Evolutionary conservation across 1,139 yeast genomes (phyloP).

Genomic region (Debaryomyces udenii): DNA sequence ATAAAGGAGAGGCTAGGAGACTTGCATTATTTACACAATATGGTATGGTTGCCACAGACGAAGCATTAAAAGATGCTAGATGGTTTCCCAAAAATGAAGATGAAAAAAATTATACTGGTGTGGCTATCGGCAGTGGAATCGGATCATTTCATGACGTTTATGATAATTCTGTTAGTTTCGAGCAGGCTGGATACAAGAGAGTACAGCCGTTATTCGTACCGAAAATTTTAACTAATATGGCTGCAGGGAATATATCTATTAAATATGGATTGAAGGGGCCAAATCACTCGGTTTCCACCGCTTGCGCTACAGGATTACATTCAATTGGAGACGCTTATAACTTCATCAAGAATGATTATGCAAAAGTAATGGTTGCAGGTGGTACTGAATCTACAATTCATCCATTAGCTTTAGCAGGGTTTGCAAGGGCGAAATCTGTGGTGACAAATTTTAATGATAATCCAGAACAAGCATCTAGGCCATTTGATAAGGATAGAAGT

Average conservation of each 20-base stretch:
- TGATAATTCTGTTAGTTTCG: slow-evolving; percentile 57
- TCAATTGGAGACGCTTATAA: slow-evolving; percentile 92
- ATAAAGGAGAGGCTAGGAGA: slow-evolving; percentile 54
- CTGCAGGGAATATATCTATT: slow-evolving; percentile 89
- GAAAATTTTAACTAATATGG: slow-evolving; percentile 84
- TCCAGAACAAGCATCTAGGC: slow-evolving; percentile 76
- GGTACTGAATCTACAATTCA: slow-evolving; percentile 88
- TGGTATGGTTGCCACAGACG: slow-evolving; percentile 74
- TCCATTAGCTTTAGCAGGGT: slow-evolving; percentile 88
- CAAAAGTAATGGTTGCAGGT: slow-evolving; percentile 89
- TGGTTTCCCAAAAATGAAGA: slow-evolving; percentile 41
- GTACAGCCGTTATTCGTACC: slow-evolving; percentile 90
- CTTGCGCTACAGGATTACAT: slow-evolving; percentile 96
- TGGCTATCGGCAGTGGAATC: slow-evolving; percentile 90
- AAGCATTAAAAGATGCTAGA: slow-evolving; percentile 72
- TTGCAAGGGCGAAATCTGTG: slow-evolving; percentile 85
- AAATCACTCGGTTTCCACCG: slow-evolving; percentile 85
- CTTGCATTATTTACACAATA: slow-evolving; percentile 77
- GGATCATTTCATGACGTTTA: slow-evolving; percentile 83
- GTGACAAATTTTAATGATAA: slow-evolving; percentile 62
- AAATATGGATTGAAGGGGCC: slow-evolving; percentile 79
- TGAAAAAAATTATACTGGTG: slow-evolving; percentile 54
- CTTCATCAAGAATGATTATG: slow-evolving; percentile 77
- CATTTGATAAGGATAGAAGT: slow-evolving; percentile 75
- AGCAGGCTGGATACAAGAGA: slow-evolving; percentile 61